phyloP scores from a whole-genome alignment of 768 basidiomycete genomes.

The Clitopilus passeckerianus region DNA sequence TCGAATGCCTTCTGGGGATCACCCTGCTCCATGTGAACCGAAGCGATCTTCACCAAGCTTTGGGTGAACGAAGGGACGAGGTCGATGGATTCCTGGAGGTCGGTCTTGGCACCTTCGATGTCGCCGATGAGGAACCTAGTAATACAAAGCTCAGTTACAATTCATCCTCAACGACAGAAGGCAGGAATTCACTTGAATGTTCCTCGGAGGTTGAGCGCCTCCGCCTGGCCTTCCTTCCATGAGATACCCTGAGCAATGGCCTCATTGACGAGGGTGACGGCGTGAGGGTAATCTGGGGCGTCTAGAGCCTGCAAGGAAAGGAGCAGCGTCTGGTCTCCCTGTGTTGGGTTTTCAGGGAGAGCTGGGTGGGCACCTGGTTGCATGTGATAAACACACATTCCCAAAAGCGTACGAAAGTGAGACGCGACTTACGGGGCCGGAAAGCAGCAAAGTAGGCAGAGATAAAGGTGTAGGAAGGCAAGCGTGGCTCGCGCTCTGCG shows the following conservation, averaged over 20 bases:
- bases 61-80: constrained; percentile 73
- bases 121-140: constrained; percentile 85
- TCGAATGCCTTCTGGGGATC: constrained; percentile 78
- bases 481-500: constrained; percentile 66
- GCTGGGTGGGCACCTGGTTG: constrained; percentile 55
- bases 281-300: constrained; percentile 81
- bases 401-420: not conserved
- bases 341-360: constrained; percentile 71
- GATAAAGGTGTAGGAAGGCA: constrained; percentile 90
- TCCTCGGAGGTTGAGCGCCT: constrained; percentile 88
- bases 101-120: constrained; percentile 73
- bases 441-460: constrained; percentile 97
- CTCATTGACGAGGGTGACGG: constrained; percentile 76
- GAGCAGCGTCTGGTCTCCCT: constrained; percentile 80
- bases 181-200: constrained; percentile 78
- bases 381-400: not conserved
- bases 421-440: constrained; percentile 63
- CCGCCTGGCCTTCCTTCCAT: constrained; percentile 68
- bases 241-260: constrained; percentile 85
- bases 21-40: constrained; percentile 95
- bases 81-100: constrained; percentile 72
- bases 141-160: not conserved
- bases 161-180: not conserved
- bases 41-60: constrained; percentile 93
- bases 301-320: constrained; percentile 80